Base-by-base conservation (phyloP, 139 green algal species). In the Volvox africanus region DNA sequence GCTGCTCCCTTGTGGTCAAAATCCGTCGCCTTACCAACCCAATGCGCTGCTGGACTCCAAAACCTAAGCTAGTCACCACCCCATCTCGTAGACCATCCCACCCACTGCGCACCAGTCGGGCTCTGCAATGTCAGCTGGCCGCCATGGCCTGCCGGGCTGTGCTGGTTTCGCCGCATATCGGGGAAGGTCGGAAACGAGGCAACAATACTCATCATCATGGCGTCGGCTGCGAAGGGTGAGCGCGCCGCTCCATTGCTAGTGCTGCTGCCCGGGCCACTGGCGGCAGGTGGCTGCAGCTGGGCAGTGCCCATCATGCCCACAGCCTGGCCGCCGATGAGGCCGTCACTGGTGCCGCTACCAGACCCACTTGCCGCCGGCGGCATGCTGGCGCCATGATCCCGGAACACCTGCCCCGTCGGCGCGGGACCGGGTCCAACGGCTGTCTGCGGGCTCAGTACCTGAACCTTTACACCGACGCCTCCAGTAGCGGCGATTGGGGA, bases 141-240 rank as follows among this genome's bases (percentile, higher is more conserved):
- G 36, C 20, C 78, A 22, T 12, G 36, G 75, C 75, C 75, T 22
- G 32, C 75, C 30, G 75, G 32, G 18, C 50, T 30, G n/a, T 81
- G 75, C 75, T 16, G 71, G 71, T 35, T 79, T n/a, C 9, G 26
- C 71, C 1, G 26, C 75, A 55, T 55, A 1, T 1, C 55, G 20
- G 61, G 65, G 84, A 90, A 90, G 62, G 76, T 36, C 18, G 90
- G 90, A 67, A 91, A 90, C 20, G 81, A 55, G 36, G 87, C 65
- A 0, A 76, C 84, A 13, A 90, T 87, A n/a, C 61, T 87, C 36
- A 36, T 24, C 82, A 84, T 80, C 37, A 71, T 82, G 35, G 61
- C 36, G 62, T 67, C 36, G 21, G 79, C 83, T 62, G 79, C 87
- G 32, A 88, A 90, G 30, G 68, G 30, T 24, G 75, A 89, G 61